Base-by-base conservation (phyloP, 2,329 filamentous ascomycete genomes). In the Metarhizium robertsii region DNA sequence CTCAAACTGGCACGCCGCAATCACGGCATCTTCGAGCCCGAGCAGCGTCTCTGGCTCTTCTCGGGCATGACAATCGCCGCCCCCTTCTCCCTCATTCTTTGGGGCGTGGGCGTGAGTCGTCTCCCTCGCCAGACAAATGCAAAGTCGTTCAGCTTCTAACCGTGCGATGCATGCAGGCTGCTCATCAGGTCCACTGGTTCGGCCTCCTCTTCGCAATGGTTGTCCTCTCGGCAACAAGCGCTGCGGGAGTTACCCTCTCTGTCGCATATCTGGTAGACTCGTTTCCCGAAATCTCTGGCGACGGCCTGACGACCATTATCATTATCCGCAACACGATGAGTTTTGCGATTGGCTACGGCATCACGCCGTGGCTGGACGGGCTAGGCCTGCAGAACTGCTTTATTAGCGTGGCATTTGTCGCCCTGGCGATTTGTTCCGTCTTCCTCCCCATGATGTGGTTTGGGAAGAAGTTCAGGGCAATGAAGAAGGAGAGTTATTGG, bases 361-460 rank as follows among this genome's bases (percentile, higher is more conserved):
- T 76, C 32, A 76, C 74, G 0, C 74, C 74, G 0, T 77, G 74
- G 74, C 62, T 76, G 2, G 68, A 65, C 5, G 61, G 69, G 5
- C 62, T 74, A 51, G 75, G 75, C 0, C 67, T 70, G 32, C 71
- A 75, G 46, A 75, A 75, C 55, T 71, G 72, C 4, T 77, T 71
- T 53, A 62, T 76, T 45, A 69, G 74, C 11, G 65, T 69, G 2
- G 74, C 72, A 0, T 73, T 75, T 8, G 57, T 74, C 57, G 69
- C 66, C 0, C 58, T 75, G 54, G 69, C 65, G 5, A 69, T 71
- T 50, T 68, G 72, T 25, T 61, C 72, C 34, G 71, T 69, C 14
- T 70, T 73, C 61, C 65, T 79, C 11, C 49, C 73, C 1, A 73
- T 81, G 60, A 71, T 80, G 11, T 75, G 70, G 59, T 80, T 68